Base-by-base conservation (phyloP, 2,329 filamentous ascomycete species). In the Aurifilum marmelostoma region DNA sequence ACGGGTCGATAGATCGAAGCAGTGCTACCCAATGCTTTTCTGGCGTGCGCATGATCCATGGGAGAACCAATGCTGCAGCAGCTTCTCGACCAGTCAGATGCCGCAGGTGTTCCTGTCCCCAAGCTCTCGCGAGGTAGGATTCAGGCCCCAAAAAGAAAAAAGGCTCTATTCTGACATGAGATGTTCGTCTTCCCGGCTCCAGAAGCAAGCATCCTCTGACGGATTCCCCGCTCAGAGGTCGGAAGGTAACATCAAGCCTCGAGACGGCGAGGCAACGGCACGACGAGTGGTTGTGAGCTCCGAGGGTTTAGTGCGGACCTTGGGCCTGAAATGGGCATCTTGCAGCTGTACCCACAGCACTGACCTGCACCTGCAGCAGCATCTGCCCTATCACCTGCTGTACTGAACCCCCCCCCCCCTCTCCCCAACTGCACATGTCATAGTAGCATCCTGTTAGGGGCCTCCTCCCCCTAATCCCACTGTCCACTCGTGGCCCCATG, bases 1-100 rank as follows among this genome's bases (percentile, higher is more conserved):
- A 66, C 65, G 29, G 43, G 65, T 50, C 65, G 41, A 61, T 66
- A 59, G 56, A 59, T 41, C 56, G 65, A 56, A 60, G 65, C 65
- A 66, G 24, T 66, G 65, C 41, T 66, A 66, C 65, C 65, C 65
- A 61, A 66, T 66, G 50, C 41, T 18, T 60, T 18, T 43, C 39
- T 63, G 3, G 24, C 34, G 54, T 27, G 27, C 64, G 60, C 37
- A 58, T 66, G 64, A 61, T 34, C 58, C 7, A 16, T 21, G 24
- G 58, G 32, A 37, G 9, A 12, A 47, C 43, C 18, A 41, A 43
- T 21, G 29, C 29, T 29, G 63, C 52, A 37, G 50, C 52, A 47
- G 34, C 32, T 16, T 41, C 16, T 29, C 41, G 24, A 47, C 61
- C 61, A 63, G 7, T 63, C 39, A 63, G 24, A 11, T 62, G 59